These are phyloP conservation scores for Phtheirospermum japonicum DNA, from an alignment of 257 asterid genomes.

Conservation along the genomic window DNA sequence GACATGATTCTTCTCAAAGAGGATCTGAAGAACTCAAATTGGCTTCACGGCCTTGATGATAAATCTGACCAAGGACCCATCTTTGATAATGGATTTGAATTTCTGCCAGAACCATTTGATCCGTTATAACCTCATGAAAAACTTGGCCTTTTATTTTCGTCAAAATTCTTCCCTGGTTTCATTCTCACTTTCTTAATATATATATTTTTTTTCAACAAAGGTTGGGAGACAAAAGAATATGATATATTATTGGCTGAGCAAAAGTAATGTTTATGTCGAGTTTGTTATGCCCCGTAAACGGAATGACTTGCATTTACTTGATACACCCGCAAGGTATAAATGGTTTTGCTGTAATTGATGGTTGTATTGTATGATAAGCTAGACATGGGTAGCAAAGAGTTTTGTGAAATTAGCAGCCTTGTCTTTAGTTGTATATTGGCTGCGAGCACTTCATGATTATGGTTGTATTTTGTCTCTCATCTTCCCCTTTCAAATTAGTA, in stretches of 20 bases:
- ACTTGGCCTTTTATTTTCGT: constrained; percentile 18
- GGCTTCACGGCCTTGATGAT: constrained; percentile 88
- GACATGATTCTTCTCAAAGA: constrained; percentile 82
- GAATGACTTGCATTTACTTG: constrained; percentile 3
- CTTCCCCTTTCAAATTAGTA: background rate
- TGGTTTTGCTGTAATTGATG: constrained; percentile 13
- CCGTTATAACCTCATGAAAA: constrained; percentile 48
- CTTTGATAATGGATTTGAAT: constrained; percentile 85
- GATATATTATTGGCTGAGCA: constrained; percentile 26
- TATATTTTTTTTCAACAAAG: constrained; percentile 21
- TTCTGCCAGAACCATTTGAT: constrained; percentile 86
- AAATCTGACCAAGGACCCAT: constrained; percentile 75
- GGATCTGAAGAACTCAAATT: constrained; percentile 76
- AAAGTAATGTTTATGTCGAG: constrained; percentile 24
- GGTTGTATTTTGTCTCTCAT: background rate
- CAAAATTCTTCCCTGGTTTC: constrained; percentile 25
- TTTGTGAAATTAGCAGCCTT: background rate
- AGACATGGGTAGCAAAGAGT: constrained; percentile 1
- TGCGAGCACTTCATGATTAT: background rate
- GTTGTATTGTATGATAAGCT: constrained; percentile 11
- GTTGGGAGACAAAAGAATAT: constrained; percentile 21
- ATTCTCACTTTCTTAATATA: constrained; percentile 10
- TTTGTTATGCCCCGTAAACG: constrained; percentile 8
- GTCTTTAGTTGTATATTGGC: background rate
- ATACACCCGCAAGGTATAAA: background rate